Conservation (phyloP, 2,329 filamentous ascomycete genomes). For the Pseudogymnoascus sp. region DNA sequence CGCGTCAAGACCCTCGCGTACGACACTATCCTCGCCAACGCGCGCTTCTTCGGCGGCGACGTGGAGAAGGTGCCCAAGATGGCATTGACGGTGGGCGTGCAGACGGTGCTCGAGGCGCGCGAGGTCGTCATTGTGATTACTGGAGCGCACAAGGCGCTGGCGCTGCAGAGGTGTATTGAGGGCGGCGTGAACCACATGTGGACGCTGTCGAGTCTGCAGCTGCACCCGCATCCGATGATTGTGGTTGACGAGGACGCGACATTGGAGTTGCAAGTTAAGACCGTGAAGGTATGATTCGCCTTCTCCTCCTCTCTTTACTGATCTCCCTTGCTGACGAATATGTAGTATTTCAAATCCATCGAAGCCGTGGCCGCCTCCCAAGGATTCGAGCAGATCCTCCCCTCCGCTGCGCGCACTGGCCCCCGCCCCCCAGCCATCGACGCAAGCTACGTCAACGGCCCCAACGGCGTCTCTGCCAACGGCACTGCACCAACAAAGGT, state of each 20-base stretch:
- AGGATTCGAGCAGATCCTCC: constrained; percentile 50
- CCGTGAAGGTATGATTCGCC: constrained; percentile 44
- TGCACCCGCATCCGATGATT: constrained; percentile 74
- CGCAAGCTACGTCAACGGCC: constrained; percentile 15
- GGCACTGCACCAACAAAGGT: not conserved
- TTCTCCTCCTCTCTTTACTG: not conserved
- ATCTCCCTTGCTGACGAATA: too few species aligned
- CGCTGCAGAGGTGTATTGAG: constrained; percentile 73
- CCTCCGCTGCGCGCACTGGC: constrained; percentile 49
- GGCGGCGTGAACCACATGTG: constrained; percentile 84
- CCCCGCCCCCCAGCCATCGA: constrained; percentile 23
- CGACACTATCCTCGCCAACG: constrained; percentile 80
- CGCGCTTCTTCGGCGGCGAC: constrained; percentile 73
- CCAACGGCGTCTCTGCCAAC: constrained; percentile 20
- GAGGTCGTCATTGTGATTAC: constrained; percentile 72
- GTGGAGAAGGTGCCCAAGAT: constrained; percentile 67
- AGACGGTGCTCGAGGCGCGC: constrained; percentile 71
- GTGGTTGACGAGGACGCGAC: constrained; percentile 77
- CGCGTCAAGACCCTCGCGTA: constrained; percentile 81
- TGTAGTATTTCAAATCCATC: constrained; percentile 64
- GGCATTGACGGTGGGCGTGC: constrained; percentile 77
- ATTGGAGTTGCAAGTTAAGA: constrained; percentile 64
- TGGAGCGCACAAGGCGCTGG: constrained; percentile 71
- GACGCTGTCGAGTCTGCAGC: constrained; percentile 73
- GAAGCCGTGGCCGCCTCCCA: constrained; percentile 52